phyloP scores from a whole-genome alignment of 2,329 filamentous ascomycete genomes.

The Calonectria fujianensis region DNA sequence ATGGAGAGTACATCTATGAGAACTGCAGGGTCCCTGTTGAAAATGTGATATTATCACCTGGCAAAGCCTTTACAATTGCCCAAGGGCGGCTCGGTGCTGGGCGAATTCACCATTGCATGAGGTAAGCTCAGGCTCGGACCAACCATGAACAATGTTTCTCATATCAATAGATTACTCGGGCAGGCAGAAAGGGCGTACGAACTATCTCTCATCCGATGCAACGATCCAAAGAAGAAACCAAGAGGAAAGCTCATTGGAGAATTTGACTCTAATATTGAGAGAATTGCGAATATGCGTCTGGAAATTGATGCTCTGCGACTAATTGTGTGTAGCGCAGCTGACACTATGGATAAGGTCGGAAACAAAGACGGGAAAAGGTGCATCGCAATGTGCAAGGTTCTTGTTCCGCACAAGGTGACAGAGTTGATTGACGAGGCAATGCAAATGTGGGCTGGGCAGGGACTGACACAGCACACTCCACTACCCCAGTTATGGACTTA shows the following conservation, averaged over 20 bases:
- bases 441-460: conserved; percentile 91
- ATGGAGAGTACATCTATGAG: conserved; percentile 90
- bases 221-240: conserved; percentile 43
- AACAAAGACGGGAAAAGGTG: conserved; percentile 90
- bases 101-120: conserved; percentile 41
- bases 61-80: conserved; percentile 36
- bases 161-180: conserved; percentile 88
- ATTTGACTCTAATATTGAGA: conserved; percentile 83
- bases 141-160: conserved; percentile 59
- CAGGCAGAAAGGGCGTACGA: conserved; percentile 42
- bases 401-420: conserved; percentile 85
- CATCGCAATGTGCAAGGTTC: conserved; percentile 92
- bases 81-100: conserved; percentile 38
- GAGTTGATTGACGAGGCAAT: conserved; percentile 91
- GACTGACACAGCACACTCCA: conserved; percentile 92
- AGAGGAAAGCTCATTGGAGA: conserved; percentile 41
- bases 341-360: conserved; percentile 89
- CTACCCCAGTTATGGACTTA: conserved; percentile 82
- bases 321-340: conserved; percentile 89
- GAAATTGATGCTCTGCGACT: conserved; percentile 92
- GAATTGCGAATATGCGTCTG: conserved; percentile 88
- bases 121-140: not conserved
- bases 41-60: conserved; percentile 38
- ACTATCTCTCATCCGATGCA: conserved; percentile 36
- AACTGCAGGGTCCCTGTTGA: conserved; percentile 85